phyloP scores from a whole-genome alignment of 441 rosid genomes.

The Brassica hybrid region DNA sequence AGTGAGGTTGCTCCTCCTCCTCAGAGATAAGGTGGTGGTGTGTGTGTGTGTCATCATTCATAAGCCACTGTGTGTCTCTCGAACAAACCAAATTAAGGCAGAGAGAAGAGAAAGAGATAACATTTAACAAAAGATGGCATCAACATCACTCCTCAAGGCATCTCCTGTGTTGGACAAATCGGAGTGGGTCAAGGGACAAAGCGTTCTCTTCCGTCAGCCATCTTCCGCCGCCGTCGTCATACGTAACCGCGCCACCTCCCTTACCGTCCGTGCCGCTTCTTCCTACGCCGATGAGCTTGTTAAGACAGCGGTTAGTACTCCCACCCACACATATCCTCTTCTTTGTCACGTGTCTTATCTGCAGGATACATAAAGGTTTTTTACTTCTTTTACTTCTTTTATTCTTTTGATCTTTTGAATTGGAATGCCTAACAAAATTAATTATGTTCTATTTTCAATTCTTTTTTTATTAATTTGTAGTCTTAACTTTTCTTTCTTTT shows the following conservation, averaged over 20 bases:
- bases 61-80: no score
- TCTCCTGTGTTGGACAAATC: constrained; percentile 78
- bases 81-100: constrained; percentile 25
- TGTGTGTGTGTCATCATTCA: constrained; percentile 31
- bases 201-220: constrained; percentile 59
- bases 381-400: no score
- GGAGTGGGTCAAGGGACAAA: constrained; percentile 70
- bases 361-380: constrained; percentile 23
- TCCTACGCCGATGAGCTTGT: constrained; percentile 92
- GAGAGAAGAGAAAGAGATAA: constrained; percentile 16
- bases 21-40: constrained; percentile 36
- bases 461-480: no score
- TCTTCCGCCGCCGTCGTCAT: constrained; percentile 53
- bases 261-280: constrained; percentile 70
- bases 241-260: constrained; percentile 51
- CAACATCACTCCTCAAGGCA: constrained; percentile 81
- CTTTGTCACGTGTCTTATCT: constrained; percentile 27
- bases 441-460: constrained; percentile 12
- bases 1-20: constrained; percentile 32
- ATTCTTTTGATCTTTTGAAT: not conserved
- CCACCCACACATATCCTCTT: not conserved
- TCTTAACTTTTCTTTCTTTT: no score
- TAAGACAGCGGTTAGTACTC: constrained; percentile 74
- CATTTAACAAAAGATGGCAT: constrained; percentile 56
- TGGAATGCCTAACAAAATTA: not conserved